A percentile compares a stretch with the other conserved stretches of the same genome.
Conservation (phyloP, 257 asterid genomes). For the Gardenia jasminoides region DNA sequence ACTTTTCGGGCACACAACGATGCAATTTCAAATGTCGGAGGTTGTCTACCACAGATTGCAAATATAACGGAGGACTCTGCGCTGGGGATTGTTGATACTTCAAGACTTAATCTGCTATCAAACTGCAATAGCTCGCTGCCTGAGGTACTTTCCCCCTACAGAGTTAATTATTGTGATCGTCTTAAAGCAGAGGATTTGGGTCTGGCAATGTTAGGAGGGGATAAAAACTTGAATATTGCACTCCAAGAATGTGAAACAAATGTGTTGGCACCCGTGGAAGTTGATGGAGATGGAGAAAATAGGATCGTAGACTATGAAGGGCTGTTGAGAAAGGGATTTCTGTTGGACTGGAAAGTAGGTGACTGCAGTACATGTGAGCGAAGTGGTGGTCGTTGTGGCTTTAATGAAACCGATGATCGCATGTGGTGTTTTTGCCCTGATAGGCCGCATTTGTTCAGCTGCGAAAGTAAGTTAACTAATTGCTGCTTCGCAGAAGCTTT, state of each 20-base stretch:
- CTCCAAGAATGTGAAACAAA: constrained; percentile 26
- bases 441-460: constrained; percentile 48
- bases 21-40: constrained; percentile 6
- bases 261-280: constrained; percentile 50
- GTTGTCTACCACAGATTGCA: constrained; percentile 35
- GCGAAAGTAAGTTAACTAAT: constrained; percentile 33
- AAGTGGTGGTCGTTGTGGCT: constrained; percentile 69
- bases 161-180: not conserved
- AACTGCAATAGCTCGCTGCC: constrained; percentile 24
- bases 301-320: constrained; percentile 18
- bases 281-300: constrained; percentile 8
- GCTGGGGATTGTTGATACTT: not conserved
- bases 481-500: too few species aligned
- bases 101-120: constrained; percentile 38
- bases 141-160: not conserved
- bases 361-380: constrained; percentile 33
- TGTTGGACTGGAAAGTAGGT: constrained; percentile 45
- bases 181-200: constrained; percentile 12
- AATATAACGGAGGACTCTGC: constrained; percentile 19
- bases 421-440: constrained; percentile 58
- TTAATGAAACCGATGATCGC: constrained; percentile 3
- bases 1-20: constrained; percentile 28
- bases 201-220: constrained; percentile 34
- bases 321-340: constrained; percentile 51
- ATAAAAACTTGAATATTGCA: constrained; percentile 28